Percentiles rank a stretch among this genome's conserved stretches.
Evolutionary conservation across 176 grass and related monocot species (phyloP).

Genomic region (Bonia amplexicaulis): DNA sequence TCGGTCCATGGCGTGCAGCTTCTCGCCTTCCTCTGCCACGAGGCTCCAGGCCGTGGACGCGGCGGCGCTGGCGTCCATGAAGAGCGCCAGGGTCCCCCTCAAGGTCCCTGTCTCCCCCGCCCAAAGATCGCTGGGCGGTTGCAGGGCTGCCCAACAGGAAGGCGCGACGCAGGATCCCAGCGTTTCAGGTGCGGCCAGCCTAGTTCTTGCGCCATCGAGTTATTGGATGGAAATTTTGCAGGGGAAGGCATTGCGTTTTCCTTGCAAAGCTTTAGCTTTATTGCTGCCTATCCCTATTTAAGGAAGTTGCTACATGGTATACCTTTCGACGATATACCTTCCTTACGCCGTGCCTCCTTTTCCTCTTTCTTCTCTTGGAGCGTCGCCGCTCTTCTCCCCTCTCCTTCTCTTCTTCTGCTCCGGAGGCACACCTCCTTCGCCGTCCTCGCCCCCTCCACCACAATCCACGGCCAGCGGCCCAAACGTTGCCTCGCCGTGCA

Average conservation of each 20-base stretch:
- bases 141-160: conserved; percentile 58
- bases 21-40: conserved; percentile 58
- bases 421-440: no score
- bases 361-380: no score
- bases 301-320: no score
- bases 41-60: conserved; percentile 58
- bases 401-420: no score
- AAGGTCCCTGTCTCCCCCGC: conserved; percentile 20
- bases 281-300: no score
- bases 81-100: conserved; percentile 14
- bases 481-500: accelerated
- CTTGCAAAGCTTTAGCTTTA: no score
- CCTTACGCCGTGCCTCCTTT: no score
- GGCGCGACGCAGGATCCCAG: conserved; percentile 48
- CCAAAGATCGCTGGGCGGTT: conserved; percentile 25
- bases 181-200: conserved; percentile 33
- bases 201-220: background rate
- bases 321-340: no score
- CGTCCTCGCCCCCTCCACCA: no score
- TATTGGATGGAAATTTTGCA: no score
- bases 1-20: conserved; percentile 64
- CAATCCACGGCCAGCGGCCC: accelerated
- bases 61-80: conserved; percentile 27
- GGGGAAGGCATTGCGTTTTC: no score
- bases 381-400: no score